phyloP scores from a whole-genome alignment of 345 rosid genomes.

The Eucalyptus polyanthemos region DNA sequence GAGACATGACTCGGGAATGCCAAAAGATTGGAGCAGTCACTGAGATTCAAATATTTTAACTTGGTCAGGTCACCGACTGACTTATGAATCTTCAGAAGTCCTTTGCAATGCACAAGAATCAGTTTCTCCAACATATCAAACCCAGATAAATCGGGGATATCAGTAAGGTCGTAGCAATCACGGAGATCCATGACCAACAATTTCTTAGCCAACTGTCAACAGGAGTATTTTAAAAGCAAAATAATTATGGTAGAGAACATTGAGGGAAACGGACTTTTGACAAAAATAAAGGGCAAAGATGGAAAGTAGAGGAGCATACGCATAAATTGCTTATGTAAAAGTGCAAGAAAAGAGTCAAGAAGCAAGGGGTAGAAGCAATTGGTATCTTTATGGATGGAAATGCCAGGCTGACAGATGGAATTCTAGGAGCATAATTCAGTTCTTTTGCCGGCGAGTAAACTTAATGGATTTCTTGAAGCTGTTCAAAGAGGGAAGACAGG shows the following conservation, averaged over 20 bases:
- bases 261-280: background rate
- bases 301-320: background rate
- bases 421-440: background rate
- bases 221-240: background rate
- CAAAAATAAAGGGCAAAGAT: background rate
- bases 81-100: slow-evolving; percentile 15
- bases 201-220: slow-evolving; percentile 4
- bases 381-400: background rate
- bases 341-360: background rate
- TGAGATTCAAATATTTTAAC: slow-evolving; percentile 20
- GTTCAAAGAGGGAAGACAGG: background rate
- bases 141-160: slow-evolving; percentile 28
- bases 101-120: slow-evolving; percentile 13
- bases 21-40: slow-evolving; percentile 14
- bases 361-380: background rate
- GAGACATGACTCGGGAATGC: slow-evolving; percentile 25
- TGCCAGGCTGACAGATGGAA: background rate
- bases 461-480: background rate
- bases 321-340: background rate
- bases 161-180: slow-evolving; percentile 12
- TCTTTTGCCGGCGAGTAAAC: background rate
- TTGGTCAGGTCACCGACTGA: slow-evolving; percentile 18
- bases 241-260: background rate
- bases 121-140: slow-evolving; percentile 21
- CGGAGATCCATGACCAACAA: slow-evolving; percentile 30